phyloP scores from a whole-genome alignment of 2,329 filamentous ascomycete species.

The Aspergillus hiratsukae region DNA sequence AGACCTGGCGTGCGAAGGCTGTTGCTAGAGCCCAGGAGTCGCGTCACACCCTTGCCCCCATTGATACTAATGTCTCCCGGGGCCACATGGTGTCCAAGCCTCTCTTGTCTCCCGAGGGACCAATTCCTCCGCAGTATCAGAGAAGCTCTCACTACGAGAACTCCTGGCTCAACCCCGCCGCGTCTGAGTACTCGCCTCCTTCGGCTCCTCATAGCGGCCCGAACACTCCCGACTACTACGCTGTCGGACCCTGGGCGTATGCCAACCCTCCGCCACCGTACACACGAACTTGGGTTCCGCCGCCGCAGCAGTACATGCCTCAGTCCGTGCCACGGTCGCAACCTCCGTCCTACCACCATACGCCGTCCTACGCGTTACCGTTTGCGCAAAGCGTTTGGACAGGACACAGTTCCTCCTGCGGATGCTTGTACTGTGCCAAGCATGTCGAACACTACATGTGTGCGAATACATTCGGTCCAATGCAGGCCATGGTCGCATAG shows the following conservation, averaged over 20 bases:
- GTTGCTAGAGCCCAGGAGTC: conserved; percentile 43
- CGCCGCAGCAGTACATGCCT: conserved; percentile 32
- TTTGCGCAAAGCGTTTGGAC: conserved; percentile 47
- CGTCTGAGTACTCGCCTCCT: conserved; percentile 49
- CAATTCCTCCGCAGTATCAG: conserved; percentile 50
- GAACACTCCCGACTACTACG: conserved; percentile 46
- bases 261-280: conserved; percentile 39
- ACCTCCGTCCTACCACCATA: conserved; percentile 45
- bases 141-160: conserved; percentile 44
- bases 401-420: conserved; percentile 44
- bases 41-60: conserved; percentile 53
- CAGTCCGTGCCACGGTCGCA: conserved; percentile 38
- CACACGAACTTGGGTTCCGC: conserved; percentile 37
- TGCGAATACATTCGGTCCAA: conserved; percentile 37
- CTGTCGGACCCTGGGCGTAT: conserved; percentile 41
- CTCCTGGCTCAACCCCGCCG: conserved; percentile 47
- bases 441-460: conserved; percentile 49
- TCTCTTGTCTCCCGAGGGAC: conserved; percentile 44
- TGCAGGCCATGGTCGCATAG: conserved; percentile 45
- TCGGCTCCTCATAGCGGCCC: conserved; percentile 47
- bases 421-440: conserved; percentile 46
- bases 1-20: conserved; percentile 55
- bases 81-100: conserved; percentile 48
- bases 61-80: conserved; percentile 61
- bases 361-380: conserved; percentile 44